Base-by-base conservation (phyloP, 306 rosid genomes). In the Vicia sativa region DNA sequence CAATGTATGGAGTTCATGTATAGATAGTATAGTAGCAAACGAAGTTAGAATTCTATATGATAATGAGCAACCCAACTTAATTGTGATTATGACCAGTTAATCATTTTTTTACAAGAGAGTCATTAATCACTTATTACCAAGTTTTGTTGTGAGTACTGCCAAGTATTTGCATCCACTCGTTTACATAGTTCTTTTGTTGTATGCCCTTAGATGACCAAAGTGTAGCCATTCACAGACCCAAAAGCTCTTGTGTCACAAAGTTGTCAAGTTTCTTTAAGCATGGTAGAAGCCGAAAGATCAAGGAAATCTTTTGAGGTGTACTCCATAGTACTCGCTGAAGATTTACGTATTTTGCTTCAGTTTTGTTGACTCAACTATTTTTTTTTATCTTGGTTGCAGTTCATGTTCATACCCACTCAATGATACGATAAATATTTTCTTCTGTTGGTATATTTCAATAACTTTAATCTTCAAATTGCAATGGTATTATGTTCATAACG, bases 191-290 rank as follows among this genome's bases (percentile, higher is more conserved):
- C 9, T 61, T 74, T 35, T 53, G 61, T 68, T 75, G 21, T 16
- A 70, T 67, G 71, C 43, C 53, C 50, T 42, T 77, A 93, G 99
- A 90, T 72, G 88, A 81, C 55, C 78, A 64, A 76, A 90, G 97
- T 74, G 81, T 90, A 56, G 86, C 96, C 23, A 95, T 93, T 82
- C 96, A 77, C 37, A 69, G 99, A 95, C 74, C 86, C 95, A 0
- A 97, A 90, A 85, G 96, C 97, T 72, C 89, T 95, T 18, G 97
- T 95, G 78, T 84, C 97, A n/a, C 87, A 95, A 80, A 95, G 97
- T 60, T 95, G 99, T 75, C 89, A 95, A 78, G 97, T 93, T 76
- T 97, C 99, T 43, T 82, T 95, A 66, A 90, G 92, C 78, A 95
- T 95, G 97, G 87, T 95, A 50, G 91, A 90, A 62, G 87, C 67